A percentile compares a stretch with the other conserved stretches of the same genome.
These are phyloP conservation scores for Sporodiniella umbellata DNA, from an alignment of 371 early-diverging fungal species.

Conservation along the genomic window DNA sequence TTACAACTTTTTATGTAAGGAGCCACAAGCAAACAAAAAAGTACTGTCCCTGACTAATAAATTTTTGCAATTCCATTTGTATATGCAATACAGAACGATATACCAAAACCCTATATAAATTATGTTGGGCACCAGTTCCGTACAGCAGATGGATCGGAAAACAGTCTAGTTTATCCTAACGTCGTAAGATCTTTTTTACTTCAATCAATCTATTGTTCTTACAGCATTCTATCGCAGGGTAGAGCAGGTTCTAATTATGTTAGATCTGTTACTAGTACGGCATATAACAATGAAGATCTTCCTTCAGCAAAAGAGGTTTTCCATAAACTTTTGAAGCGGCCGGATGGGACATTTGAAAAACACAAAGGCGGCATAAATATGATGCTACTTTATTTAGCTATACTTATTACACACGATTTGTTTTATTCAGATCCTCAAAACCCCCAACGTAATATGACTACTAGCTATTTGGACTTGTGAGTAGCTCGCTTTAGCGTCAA, in stretches of 20 bases:
- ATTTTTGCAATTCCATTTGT: too few species aligned
- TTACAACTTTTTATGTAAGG: conserved; percentile 31
- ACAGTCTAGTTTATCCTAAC: conserved; percentile 36
- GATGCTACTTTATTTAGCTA: conserved; percentile 45
- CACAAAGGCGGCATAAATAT: conserved; percentile 41
- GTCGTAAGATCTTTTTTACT: conserved; percentile 28
- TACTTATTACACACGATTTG: conserved; percentile 54
- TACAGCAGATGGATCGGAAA: conserved; percentile 48
- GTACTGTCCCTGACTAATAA: too few species aligned
- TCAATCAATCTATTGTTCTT: too few species aligned
- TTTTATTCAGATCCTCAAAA: conserved; percentile 41
- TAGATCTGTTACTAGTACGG: conserved; percentile 28
- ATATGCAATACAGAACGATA: conserved; percentile 27
- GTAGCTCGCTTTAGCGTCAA: too few species aligned
- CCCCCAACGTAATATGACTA: conserved; percentile 41
- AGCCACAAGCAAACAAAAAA: neutral
- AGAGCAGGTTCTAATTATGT: conserved; percentile 40
- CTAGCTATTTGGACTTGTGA: conserved; percentile 48
- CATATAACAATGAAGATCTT: conserved; percentile 21
- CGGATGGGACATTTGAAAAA: conserved; percentile 26
- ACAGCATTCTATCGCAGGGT: too few species aligned
- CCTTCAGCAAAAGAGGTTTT: conserved; percentile 34
- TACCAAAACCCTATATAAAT: conserved; percentile 39
- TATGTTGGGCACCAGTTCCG: conserved; percentile 42
- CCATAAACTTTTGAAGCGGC: conserved; percentile 33